phyloP scores from a whole-genome alignment of 164 flowering plant genomes.

The Litsea cubeba region DNA sequence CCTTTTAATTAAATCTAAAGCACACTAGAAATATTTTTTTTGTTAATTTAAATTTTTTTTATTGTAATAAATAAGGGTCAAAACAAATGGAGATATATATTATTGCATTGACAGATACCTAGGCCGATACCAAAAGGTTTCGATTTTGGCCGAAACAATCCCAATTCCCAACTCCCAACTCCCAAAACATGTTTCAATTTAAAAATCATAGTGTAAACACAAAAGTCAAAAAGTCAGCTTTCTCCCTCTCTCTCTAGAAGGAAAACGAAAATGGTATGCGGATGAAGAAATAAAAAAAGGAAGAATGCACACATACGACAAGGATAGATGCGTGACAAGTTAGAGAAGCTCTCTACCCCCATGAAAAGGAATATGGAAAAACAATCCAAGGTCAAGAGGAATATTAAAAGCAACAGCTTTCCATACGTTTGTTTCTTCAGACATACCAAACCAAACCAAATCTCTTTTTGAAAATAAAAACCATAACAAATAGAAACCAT shows the following conservation, averaged over 20 bases:
- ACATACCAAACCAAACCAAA: neutral
- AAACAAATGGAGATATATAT: no score
- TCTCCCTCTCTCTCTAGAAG: neutral
- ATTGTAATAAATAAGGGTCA: no score
- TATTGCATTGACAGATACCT: no score
- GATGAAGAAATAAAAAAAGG: neutral
- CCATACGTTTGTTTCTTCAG: conserved; percentile 4
- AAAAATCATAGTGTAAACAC: no score
- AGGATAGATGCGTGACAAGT: conserved; percentile 2
- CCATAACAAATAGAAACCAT: neutral
- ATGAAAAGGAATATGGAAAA: neutral
- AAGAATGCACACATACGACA: neutral
- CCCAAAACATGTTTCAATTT: no score
- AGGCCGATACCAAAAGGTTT: no score
- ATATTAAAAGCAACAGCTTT: neutral
- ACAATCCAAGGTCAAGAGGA: neutral
- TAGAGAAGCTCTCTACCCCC: neutral
- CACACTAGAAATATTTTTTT: no score
- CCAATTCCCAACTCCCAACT: no score
- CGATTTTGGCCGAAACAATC: no score
- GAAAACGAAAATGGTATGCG: neutral
- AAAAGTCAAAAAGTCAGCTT: neutral
- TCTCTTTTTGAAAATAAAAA: neutral
- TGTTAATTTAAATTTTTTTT: no score
- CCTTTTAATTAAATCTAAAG: no score